These are phyloP conservation scores for Xerocomellus intermedius DNA, from an alignment of 768 basidiomycete genomes.

Conservation along the genomic window DNA sequence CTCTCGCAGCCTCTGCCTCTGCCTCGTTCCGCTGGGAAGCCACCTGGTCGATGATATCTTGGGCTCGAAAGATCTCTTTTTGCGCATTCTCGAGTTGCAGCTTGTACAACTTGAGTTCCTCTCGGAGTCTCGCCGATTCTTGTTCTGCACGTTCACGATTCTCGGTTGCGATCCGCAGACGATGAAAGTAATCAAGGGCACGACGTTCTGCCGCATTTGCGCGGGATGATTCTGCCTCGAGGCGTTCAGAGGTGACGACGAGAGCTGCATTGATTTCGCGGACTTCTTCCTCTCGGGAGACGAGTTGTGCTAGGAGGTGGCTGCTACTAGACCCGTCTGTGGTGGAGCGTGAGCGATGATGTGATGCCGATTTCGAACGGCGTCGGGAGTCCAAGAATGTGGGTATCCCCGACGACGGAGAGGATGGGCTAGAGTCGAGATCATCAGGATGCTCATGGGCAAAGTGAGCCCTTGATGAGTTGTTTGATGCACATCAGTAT, in stretches of 20 bases:
- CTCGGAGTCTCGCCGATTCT: constrained; percentile 36
- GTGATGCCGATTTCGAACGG: constrained; percentile 28
- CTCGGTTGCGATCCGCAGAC: constrained; percentile 41
- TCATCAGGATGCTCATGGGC: constrained; percentile 31
- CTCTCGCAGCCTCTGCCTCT: constrained; percentile 44
- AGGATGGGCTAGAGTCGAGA: constrained; percentile 31
- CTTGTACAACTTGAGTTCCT: constrained; percentile 48
- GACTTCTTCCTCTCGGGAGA: constrained; percentile 32
- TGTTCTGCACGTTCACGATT: constrained; percentile 39
- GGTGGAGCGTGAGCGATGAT: constrained; percentile 26
- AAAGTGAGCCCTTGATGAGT: constrained; percentile 18
- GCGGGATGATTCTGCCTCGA: constrained; percentile 42
- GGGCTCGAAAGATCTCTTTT: constrained; percentile 42
- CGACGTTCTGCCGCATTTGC: constrained; percentile 45
- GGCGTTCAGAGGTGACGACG: constrained; percentile 28
- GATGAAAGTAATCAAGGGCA: constrained; percentile 45
- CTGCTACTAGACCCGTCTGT: constrained; percentile 30
- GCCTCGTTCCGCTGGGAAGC: constrained; percentile 44
- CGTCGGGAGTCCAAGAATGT: constrained; percentile 18
- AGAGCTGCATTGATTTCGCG: constrained; percentile 31
- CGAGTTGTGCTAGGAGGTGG: constrained; percentile 30
- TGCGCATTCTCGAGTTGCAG: constrained; percentile 45
- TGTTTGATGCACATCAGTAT: constrained; percentile 1
- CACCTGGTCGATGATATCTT: constrained; percentile 42
- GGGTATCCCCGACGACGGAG: constrained; percentile 21